Conservation (phyloP, 306 rosid species). For the Morella rubra region DNA sequence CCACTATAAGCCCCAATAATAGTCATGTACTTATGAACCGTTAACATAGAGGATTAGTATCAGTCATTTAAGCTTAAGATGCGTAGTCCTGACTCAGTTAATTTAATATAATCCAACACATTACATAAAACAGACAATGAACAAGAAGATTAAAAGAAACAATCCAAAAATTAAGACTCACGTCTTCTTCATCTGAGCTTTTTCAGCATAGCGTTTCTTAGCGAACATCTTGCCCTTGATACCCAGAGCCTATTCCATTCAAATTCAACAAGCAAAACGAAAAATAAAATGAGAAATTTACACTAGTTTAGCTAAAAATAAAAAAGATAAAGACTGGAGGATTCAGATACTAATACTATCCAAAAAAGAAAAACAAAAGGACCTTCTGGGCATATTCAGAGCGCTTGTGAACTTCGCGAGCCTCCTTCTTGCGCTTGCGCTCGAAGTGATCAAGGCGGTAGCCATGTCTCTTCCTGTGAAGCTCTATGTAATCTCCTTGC, state of each 20-base stretch:
- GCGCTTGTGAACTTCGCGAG: conserved; percentile 81
- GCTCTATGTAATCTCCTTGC: conserved; percentile 97
- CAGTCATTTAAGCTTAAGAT: background rate
- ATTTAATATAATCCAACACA: background rate
- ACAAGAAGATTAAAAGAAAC: background rate
- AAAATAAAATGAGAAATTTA: background rate
- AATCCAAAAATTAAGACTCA: conserved; percentile 34
- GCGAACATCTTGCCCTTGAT: conserved; percentile 81
- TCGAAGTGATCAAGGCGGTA: conserved; percentile 76
- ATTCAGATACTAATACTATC: background rate
- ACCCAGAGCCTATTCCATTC: conserved; percentile 60
- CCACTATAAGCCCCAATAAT: background rate
- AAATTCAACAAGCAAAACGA: background rate
- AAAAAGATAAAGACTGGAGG: background rate
- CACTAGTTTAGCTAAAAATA: background rate
- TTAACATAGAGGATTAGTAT: background rate
- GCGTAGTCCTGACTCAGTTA: background rate
- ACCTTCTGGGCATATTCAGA: conserved; percentile 88
- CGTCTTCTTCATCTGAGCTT: conserved; percentile 90
- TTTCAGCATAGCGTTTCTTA: conserved; percentile 82
- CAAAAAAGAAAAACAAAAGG: background rate
- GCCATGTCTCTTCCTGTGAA: conserved; percentile 84
- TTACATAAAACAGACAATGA: background rate
- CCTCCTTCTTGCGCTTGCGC: conserved; percentile 89
- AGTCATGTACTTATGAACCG: background rate